These are phyloP conservation scores for Quercus lobata DNA, from an alignment of 331 rosid genomes.

Conservation along the genomic window DNA sequence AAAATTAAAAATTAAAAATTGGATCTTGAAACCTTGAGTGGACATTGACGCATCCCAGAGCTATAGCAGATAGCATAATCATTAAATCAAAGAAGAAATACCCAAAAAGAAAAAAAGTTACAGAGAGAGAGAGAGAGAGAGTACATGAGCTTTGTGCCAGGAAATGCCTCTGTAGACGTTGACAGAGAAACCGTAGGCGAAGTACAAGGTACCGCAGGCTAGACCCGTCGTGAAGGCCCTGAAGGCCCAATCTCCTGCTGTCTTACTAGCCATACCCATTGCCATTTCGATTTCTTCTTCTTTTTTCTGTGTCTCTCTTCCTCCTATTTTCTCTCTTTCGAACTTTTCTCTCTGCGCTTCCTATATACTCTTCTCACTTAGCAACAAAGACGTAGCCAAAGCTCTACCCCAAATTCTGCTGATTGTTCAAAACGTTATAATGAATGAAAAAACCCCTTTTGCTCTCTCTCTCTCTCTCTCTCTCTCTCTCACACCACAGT, in stretches of 20 bases:
- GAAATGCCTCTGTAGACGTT: conserved; percentile 82
- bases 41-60: neutral
- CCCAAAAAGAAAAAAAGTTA: neutral
- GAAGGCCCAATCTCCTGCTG: conserved; percentile 75
- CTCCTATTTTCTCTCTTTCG: no score
- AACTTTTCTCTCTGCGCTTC: no score
- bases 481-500: no score
- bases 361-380: no score
- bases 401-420: no score
- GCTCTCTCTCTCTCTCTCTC: no score
- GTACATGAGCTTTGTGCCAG: conserved; percentile 90
- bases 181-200: conserved; percentile 67
- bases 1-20: neutral
- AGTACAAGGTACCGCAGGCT: conserved; percentile 75
- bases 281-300: neutral
- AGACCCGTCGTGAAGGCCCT: conserved; percentile 81
- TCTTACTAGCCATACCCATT: conserved; percentile 69
- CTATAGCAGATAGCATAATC: neutral
- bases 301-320: no score
- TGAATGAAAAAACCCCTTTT: no score
- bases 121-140: neutral
- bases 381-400: no score
- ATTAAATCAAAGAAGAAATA: neutral
- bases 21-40: neutral
- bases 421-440: no score